Evolutionary conservation across 495 filamentous ascomycete species (phyloP), one percentile per base, ranked within the genome.

Genomic region (Staphylotrichum tortipilum): DNA sequence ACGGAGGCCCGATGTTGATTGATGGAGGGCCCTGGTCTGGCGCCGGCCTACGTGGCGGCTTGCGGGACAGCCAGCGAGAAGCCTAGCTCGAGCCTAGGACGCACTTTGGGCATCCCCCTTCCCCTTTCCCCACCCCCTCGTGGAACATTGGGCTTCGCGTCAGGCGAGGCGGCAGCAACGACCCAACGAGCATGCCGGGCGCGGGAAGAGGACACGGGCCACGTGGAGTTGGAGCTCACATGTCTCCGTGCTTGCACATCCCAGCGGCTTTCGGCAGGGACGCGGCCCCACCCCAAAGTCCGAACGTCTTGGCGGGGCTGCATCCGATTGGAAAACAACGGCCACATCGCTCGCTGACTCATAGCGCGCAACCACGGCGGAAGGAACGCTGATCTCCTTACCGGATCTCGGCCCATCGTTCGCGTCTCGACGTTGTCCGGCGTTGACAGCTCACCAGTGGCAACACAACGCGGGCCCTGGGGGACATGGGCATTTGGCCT

Each of bases 241-340:
- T 49, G 46, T 28, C 18, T 18, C 17, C 9, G n/a, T 42, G 35
- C 47, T 31, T 44, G 26, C 19, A 36, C n/a, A 40, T 49, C 46
- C 17, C 26, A 19, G 18, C 19, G n/a, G n/a, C n/a, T n/a, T n/a
- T n/a, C 30, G 7, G 31, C 34, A 31, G 11, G 26, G 11, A 37
- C 17, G 10, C 48, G 34, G 41, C 48, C 51, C 48, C 49, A 41
- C 35, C 34, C 15, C 15, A 29, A 21, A 51, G 24, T 6, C 8
- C 39, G 49, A 49, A 39, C 36, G 18, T 14, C 34, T 41, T 33
- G 28, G 53, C 47, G 57, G 50, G 39, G 40, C 44, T 6, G 29
- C 21, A 45, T 51, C 50, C 47, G 57, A 56, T 59, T 54, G 57
- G 57, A 43, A 49, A 24, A 7, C 21, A 4, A 14, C 30, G 39